A percentile compares a stretch with the other conserved stretches of the same genome.
Evolutionary conservation across 768 basidiomycete genomes (phyloP).

Genomic region (Cystofilobasidium macerans): DNA sequence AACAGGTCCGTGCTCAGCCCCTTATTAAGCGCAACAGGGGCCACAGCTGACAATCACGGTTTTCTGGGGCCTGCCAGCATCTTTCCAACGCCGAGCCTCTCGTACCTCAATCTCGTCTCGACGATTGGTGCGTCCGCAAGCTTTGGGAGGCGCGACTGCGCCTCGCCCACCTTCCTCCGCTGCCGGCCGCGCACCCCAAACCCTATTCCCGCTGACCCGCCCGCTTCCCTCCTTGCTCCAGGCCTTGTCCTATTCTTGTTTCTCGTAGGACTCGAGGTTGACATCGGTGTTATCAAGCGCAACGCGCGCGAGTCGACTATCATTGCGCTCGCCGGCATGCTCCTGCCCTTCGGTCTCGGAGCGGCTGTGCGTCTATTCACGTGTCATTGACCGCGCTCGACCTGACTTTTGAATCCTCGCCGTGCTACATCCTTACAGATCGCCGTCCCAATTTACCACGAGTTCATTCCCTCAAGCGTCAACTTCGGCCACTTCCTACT

Average conservation of each 20-base stretch:
- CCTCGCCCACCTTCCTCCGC: neutral
- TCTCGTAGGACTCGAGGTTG: constrained; percentile 74
- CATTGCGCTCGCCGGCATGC: constrained; percentile 57
- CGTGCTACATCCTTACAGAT: neutral
- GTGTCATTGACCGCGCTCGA: neutral
- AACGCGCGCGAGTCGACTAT: constrained; percentile 51
- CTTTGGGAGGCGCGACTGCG: too few relatives aligned
- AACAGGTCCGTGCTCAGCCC: too few relatives aligned
- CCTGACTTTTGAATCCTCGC: neutral
- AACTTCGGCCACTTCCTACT: constrained; percentile 73
- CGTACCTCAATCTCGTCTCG: constrained; percentile 57
- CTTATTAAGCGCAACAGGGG: too few relatives aligned
- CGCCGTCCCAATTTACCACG: constrained; percentile 59
- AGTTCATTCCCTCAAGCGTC: constrained; percentile 52
- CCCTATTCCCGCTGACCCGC: neutral
- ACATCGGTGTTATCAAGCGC: constrained; percentile 54
- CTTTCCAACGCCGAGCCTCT: constrained; percentile 42
- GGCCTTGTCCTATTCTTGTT: constrained; percentile 66
- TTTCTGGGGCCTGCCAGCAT: too few relatives aligned
- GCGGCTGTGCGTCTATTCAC: constrained; percentile 44
- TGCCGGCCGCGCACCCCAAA: neutral
- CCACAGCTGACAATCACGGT: too few relatives aligned
- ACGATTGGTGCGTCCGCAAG: constrained; percentile 46
- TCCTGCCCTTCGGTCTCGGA: constrained; percentile 70
- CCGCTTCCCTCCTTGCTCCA: constrained; percentile 30